phyloP scores from a whole-genome alignment of 75 land plant species.

The Gnetum montanum region DNA sequence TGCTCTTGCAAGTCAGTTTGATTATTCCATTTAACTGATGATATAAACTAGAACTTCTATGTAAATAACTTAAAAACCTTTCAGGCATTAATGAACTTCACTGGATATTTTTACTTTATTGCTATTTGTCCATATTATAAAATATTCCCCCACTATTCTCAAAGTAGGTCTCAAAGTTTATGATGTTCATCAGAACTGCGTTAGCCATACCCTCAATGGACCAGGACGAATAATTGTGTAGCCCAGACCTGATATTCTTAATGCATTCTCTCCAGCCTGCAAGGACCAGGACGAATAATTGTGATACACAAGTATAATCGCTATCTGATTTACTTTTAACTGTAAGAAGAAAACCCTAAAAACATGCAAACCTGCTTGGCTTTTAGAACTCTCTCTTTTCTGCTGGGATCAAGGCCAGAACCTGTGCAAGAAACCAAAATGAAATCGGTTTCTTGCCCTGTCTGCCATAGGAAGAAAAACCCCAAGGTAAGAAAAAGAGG shows the following conservation, averaged over 20 bases:
- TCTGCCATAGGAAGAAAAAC: too few relatives aligned
- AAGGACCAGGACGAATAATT: not conserved
- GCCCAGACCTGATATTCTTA: slow-evolving; percentile 94
- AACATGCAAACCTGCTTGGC: slow-evolving; percentile 82
- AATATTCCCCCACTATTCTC: too few relatives aligned
- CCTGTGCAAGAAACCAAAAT: slow-evolving; percentile 94
- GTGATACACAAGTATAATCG: too few relatives aligned
- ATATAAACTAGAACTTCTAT: too few relatives aligned
- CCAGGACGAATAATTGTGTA: slow-evolving; percentile 96
- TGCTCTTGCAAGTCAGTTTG: too few relatives aligned
- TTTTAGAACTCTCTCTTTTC: slow-evolving; percentile 75
- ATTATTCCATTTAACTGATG: too few relatives aligned
- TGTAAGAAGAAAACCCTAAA: slow-evolving; percentile 4
- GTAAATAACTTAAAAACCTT: too few relatives aligned
- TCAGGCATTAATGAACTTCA: too few relatives aligned
- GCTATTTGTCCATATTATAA: too few relatives aligned
- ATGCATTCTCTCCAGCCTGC: slow-evolving; percentile 84
- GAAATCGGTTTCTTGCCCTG: slow-evolving; percentile 93
- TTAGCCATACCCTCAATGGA: slow-evolving; percentile 76
- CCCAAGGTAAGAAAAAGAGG: not conserved
- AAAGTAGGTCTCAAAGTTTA: not conserved
- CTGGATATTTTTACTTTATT: too few relatives aligned
- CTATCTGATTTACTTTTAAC: not conserved
- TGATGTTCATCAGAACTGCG: too few relatives aligned
- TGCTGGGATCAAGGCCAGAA: slow-evolving; percentile 49